phyloP scores from a whole-genome alignment of 441 rosid genomes.

The Gossypium laxum region DNA sequence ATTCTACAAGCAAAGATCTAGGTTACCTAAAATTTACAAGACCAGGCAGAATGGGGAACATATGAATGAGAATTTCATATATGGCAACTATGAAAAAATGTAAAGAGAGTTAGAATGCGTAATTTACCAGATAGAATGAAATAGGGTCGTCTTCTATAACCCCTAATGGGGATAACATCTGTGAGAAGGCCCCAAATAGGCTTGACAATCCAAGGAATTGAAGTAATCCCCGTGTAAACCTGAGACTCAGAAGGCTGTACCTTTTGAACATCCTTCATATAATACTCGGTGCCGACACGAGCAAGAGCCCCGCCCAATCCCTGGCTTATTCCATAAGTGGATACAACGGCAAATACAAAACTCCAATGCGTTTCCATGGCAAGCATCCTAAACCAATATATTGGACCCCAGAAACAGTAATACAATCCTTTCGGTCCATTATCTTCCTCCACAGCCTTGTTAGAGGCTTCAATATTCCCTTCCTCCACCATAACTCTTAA shows the following conservation, averaged over 20 bases:
- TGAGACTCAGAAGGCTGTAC: slow-evolving; percentile 92
- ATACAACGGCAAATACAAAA: slow-evolving; percentile 70
- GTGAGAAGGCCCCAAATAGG: slow-evolving; percentile 96
- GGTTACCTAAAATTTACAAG: not conserved
- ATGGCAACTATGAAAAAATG: not conserved
- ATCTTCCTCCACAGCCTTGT: slow-evolving; percentile 27
- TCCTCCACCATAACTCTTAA: slow-evolving; percentile 38
- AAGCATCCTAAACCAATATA: slow-evolving; percentile 72
- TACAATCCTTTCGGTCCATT: slow-evolving; percentile 17
- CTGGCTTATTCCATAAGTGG: slow-evolving; percentile 74
- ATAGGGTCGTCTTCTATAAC: slow-evolving; percentile 77
- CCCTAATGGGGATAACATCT: slow-evolving; percentile 68
- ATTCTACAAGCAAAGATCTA: too few relatives aligned
- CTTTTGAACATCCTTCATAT: slow-evolving; percentile 95
- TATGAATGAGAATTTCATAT: too few relatives aligned
- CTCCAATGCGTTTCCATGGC: slow-evolving; percentile 78
- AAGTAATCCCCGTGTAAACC: slow-evolving; percentile 55
- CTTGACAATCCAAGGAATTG: slow-evolving; percentile 86
- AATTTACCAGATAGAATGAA: slow-evolving; percentile 50
- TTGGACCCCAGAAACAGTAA: slow-evolving; percentile 39
- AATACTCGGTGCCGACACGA: slow-evolving; percentile 70
- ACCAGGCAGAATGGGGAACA: not conserved
- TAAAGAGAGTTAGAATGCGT: not conserved
- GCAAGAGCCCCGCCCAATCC: slow-evolving; percentile 78
- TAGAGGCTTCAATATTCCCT: slow-evolving; percentile 30